Evolutionary conservation across 805 yeast species (phyloP), one percentile per base, ranked within the genome.

Genomic region (Metschnikowia arizonensis): DNA sequence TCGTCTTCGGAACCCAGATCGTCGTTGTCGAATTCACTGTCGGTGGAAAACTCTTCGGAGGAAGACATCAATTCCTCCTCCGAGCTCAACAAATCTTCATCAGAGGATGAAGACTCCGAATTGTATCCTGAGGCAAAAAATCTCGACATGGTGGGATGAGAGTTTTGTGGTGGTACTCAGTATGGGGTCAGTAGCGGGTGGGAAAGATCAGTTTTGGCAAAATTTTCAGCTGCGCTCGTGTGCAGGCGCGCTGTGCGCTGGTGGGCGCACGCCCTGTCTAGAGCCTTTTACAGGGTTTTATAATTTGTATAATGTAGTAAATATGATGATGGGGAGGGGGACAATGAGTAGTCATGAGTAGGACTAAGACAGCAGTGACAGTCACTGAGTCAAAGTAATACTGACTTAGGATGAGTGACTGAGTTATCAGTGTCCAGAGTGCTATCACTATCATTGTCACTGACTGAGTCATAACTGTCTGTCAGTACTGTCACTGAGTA

Each of bases 41-140:
- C 80, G 24, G 68, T 60, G 33, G 68, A 67, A 35, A 68, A 71
- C 19, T 72, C 74, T 46, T 63, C 69, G 34, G 74, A 72, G 24
- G 73, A 65, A 25, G 76, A 69, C 52, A 79, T 69, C 61, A 77
- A 74, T 56, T 81, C 87, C 55, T 82, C 86, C 35, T 80, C 76
- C 49, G 77, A 68, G 48, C 74, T 64, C 56, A 73, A 63, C 50
- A 74, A 77, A 50, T 73, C 78, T 54, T 77, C 82, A 52, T 71
- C 76, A 44, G 69, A 71, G 33, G 81, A 76, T 30, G 79, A 73
- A 38, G 77, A 74, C 45, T 78, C 79, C 42, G 81, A 79, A 52
- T 76, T 72, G 61, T 80, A 82, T 55, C 81, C 77, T 49, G 77
- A 70, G 52, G 74, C 77, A 74, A 93, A 93, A 79, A 93, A 91